Evolutionary conservation across 2,329 filamentous ascomycete species (phyloP), one percentile per base, ranked within the genome.

Genomic region (Thelonectria olida): DNA sequence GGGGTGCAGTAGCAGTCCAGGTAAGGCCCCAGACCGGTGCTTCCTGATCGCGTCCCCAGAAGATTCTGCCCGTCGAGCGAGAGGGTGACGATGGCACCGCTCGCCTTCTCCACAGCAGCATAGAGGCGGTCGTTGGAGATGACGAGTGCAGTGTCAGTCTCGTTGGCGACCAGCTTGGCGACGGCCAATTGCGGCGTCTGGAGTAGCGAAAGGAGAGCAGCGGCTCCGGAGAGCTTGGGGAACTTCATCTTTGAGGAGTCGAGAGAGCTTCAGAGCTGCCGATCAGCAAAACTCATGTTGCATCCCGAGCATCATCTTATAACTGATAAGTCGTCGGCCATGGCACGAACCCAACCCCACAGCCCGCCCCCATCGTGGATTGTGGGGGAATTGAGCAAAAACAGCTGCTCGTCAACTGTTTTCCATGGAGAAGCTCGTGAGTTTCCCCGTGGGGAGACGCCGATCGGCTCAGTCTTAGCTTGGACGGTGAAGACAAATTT

Each of bases 1-100:
- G 85, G 85, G 0, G 79, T 85, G 69, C 87, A 90, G 73, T 89
- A 87, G 71, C 87, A 90, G 72, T 90, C 87, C 6, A 89, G 81
- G 67, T 89, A 88, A 2, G 85, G 84, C 0, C 85, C 84, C 23
- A 82, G 78, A 2, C 86, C 86, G 5, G 75, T 75, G 12, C 62
- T 63, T 2, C 72, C 72, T 8, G 69, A 73, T 15, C 62, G 62
- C 23, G 66, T 70, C 8, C 85, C 85, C 1, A 88, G 79, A 2
- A 89, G 78, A 63, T 88, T 82, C 50, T 76, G 73, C 23, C 74
- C 75, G 41, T 80, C 77, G 20, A 80, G 68, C 3, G 66, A 73
- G 52, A 80, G 66, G 44, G 71, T 69, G 50, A 75, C 71, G 50
- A 80, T 72, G 53, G 73, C 72, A n/a, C 78, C 78, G 17, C 75